Conservation (phyloP, 345 rosid genomes). For the Gynandropsis gynandra region DNA sequence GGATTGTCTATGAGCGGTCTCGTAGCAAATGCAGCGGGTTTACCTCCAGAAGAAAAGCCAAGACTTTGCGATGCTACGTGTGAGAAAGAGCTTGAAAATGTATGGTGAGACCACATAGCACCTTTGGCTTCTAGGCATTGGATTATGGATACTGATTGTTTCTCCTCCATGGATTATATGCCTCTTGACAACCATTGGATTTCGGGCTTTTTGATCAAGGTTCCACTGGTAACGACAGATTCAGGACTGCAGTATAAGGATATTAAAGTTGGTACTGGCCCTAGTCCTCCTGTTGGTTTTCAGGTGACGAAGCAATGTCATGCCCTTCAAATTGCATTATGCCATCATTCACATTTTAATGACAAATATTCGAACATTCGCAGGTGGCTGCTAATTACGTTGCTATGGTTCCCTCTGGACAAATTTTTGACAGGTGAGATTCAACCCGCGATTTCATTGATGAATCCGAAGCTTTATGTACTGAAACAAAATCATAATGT, state of each 20-base stretch:
- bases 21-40: constrained; percentile 55
- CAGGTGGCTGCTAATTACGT: constrained; percentile 95
- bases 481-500: constrained; percentile 18
- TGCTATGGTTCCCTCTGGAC: constrained; percentile 95
- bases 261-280: constrained; percentile 79
- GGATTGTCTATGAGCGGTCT: constrained; percentile 29
- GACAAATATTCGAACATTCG: background rate
- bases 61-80: constrained; percentile 65
- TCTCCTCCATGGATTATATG: background rate
- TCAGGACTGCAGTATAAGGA: constrained; percentile 90
- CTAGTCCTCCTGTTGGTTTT: constrained; percentile 81
- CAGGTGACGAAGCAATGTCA: constrained; percentile 45
- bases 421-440: constrained; percentile 77
- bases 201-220: constrained; percentile 31
- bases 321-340: background rate
- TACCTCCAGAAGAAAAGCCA: constrained; percentile 85
- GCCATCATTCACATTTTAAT: background rate
- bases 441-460: constrained; percentile 5
- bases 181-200: background rate
- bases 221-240: constrained; percentile 78
- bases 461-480: constrained; percentile 19
- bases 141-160: constrained; percentile 6
- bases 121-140: constrained; percentile 17
- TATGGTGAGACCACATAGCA: constrained; percentile 73
- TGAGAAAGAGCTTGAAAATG: constrained; percentile 97